Percentiles rank a stretch among this genome's conserved stretches.
Conservation (phyloP, 352 stramenopile species). For the Paralagenidium karlingii region DNA sequence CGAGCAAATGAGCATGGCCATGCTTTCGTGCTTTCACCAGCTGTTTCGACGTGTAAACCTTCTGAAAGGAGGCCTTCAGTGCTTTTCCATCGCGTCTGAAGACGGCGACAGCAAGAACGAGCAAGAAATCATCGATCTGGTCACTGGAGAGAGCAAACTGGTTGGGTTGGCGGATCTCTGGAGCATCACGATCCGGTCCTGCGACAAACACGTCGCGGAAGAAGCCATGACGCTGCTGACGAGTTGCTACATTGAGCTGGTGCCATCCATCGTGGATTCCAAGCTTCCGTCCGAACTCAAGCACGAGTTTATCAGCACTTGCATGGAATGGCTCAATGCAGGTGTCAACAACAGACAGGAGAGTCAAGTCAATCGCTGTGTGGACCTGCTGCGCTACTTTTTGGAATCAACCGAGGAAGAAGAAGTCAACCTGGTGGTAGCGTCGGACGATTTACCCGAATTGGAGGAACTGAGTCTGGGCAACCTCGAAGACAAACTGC, state of each 20-base stretch:
- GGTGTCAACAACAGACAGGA: slow-evolving; percentile 14
- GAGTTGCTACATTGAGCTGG: slow-evolving; percentile 41
- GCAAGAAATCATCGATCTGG: slow-evolving; percentile 14
- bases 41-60: slow-evolving; percentile 56
- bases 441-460: too few relatives aligned
- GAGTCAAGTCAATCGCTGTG: slow-evolving; percentile 29
- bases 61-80: slow-evolving; percentile 16
- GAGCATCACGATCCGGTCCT: slow-evolving; percentile 31
- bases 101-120: not conserved
- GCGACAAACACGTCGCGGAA: slow-evolving; percentile 30
- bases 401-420: slow-evolving; percentile 25
- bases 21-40: slow-evolving; percentile 51
- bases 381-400: slow-evolving; percentile 63
- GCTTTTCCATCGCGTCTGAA: slow-evolving; percentile 5
- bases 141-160: slow-evolving; percentile 20
- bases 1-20: slow-evolving; percentile 22
- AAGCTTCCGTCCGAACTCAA: slow-evolving; percentile 17
- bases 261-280: slow-evolving; percentile 13
- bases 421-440: too few relatives aligned
- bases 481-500: slow-evolving; percentile 41
- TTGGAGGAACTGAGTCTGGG: slow-evolving; percentile 16
- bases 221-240: slow-evolving; percentile 47
- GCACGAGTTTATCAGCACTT: slow-evolving; percentile 41
- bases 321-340: slow-evolving; percentile 26
- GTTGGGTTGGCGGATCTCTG: slow-evolving; percentile 41